Conservation (phyloP, 73 alveolate species). For the Paramecium bursaria region DNA sequence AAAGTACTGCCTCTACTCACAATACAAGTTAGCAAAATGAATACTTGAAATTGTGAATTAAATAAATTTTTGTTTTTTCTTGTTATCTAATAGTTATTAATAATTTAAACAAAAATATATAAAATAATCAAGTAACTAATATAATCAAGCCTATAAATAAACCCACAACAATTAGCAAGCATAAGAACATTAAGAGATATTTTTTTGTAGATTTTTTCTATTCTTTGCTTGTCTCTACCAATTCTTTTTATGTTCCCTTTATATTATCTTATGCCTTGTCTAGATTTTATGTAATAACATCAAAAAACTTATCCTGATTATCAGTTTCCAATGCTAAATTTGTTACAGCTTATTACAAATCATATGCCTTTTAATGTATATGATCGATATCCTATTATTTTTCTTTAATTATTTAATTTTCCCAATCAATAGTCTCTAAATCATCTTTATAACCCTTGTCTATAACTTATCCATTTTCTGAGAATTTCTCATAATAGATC, state of each 20-base stretch:
- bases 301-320: slow-evolving; percentile 4
- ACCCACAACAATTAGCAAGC: background rate
- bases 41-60: slow-evolving; percentile 23
- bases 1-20: slow-evolving; percentile 53
- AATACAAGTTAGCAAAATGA: slow-evolving; percentile 52
- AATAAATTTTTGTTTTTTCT: background rate
- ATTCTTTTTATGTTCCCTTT: background rate
- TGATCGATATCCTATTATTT: slow-evolving; percentile 42
- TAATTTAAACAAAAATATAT: no score
- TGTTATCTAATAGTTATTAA: no score
- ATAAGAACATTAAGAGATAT: background rate
- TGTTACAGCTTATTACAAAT: background rate
- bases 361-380: background rate
- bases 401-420: slow-evolving; percentile 36
- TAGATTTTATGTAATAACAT: slow-evolving; percentile 4
- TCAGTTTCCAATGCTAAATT: slow-evolving; percentile 25
- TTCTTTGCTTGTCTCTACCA: background rate
- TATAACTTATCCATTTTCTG: no score
- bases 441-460: no score
- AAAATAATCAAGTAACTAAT: slow-evolving; percentile 1
- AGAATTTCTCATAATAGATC: no score
- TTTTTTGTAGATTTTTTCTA: slow-evolving; percentile 4
- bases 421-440: background rate
- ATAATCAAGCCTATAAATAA: background rate
- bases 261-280: background rate